Base-by-base conservation (phyloP, 495 filamentous ascomycete genomes). In the Podospora conica region DNA sequence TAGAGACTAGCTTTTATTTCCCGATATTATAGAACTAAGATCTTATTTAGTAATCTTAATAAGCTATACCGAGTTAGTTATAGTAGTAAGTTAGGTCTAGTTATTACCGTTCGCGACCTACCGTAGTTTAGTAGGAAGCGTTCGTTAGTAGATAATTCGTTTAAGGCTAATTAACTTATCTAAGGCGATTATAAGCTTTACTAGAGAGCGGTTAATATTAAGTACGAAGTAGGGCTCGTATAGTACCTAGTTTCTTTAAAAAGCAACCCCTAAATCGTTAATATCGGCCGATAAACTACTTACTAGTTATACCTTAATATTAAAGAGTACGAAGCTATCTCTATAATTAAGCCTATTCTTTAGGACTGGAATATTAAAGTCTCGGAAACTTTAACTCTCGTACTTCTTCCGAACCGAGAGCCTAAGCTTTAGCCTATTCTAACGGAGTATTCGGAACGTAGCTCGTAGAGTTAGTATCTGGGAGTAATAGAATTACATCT, bases 211-310 rank as follows among this genome's bases (percentile, higher is more conserved):
- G 91, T 91, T 0, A 82, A 90, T 31, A 84, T 97, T 55, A 79
- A 3, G 81, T 83, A 60, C 75, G 84, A 64, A 75, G 78, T 0
- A 57, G 71, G n/a, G 71, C 71, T 18, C 12, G 61, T 73, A 1
- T 75, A 83, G 0, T n/a, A 20, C 12, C 65, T 70, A 7, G 77
- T 91, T 0, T 83, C 82, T 8, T 75, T 93, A 85, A 55, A n/a
- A n/a, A n/a, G n/a, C n/a, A 66, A 72, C 8, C 75, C 78, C 11
- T 80, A 86, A 8, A 76, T 88, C 27, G 86, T 97, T 63, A 90
- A 97, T 76, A 85, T 96, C 61, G 93, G 92, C 25, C 82, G 85
- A 28, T 93, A 90, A 89, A 90, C 84, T 18, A 87, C 86, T 4
- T 91, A 90, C 70, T 78, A 81, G 55, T 73, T 91, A 18, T 71